These are phyloP conservation scores for Diaporthe ampelina DNA, from an alignment of 2,329 filamentous ascomycete species.

Conservation along the genomic window DNA sequence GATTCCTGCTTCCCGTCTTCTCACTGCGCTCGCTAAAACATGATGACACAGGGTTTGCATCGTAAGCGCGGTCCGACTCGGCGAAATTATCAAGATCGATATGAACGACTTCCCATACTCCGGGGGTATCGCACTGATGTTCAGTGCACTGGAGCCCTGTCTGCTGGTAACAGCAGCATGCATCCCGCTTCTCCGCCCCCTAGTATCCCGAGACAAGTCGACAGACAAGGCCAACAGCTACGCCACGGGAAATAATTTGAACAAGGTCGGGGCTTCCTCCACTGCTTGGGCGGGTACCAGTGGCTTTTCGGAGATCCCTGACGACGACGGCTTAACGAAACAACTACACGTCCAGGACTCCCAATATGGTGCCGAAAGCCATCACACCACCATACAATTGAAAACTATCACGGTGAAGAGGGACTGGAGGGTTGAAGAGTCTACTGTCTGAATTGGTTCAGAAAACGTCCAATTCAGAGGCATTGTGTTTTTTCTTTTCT, in stretches of 20 bases:
- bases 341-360: background rate
- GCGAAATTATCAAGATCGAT: constrained; percentile 32
- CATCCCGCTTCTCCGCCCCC: constrained; percentile 39
- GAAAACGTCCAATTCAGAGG: background rate
- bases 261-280: background rate
- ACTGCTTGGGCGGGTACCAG: background rate
- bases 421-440: constrained; percentile 23
- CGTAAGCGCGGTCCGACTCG: constrained; percentile 38
- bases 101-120: constrained; percentile 34
- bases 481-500: no score
- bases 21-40: background rate
- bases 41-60: constrained; percentile 36
- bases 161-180: constrained; percentile 36
- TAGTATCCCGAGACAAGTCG: constrained; percentile 12
- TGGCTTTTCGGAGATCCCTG: background rate
- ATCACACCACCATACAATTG: background rate
- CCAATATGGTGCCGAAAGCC: background rate
- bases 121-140: constrained; percentile 27
- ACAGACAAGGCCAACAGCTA: background rate
- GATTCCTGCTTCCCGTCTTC: background rate
- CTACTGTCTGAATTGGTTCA: constrained; percentile 12
- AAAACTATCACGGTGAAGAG: constrained; percentile 15
- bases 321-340: constrained; percentile 20
- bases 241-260: background rate
- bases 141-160: constrained; percentile 35